These are phyloP conservation scores for Nasturtium officinale DNA, from an alignment of 345 rosid genomes.

Conservation along the genomic window DNA sequence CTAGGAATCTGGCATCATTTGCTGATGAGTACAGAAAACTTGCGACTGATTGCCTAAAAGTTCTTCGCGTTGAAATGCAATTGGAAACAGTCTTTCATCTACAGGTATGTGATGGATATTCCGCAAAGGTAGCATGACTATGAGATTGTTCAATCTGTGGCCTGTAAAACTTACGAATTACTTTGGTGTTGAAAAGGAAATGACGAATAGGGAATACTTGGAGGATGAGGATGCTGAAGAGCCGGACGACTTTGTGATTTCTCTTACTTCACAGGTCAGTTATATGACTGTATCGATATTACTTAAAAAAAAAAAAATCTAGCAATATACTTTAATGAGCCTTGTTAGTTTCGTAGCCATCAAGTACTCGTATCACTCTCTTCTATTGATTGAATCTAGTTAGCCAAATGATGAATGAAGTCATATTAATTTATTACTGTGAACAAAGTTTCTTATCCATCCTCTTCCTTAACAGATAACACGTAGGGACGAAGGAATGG, in stretches of 20 bases:
- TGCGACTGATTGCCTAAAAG: slow-evolving; percentile 94
- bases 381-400: slow-evolving; percentile 25
- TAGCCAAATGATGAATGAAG: slow-evolving; percentile 11
- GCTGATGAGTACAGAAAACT: slow-evolving; percentile 93
- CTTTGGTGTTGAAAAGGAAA: slow-evolving; percentile 64
- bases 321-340: not conserved
- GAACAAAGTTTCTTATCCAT: slow-evolving; percentile 8
- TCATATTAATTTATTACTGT: not conserved
- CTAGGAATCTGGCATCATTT: slow-evolving; percentile 70
- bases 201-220: slow-evolving; percentile 80
- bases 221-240: slow-evolving; percentile 98
- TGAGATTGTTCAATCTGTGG: not conserved
- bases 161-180: slow-evolving; percentile 37
- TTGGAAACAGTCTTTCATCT: slow-evolving; percentile 89
- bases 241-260: slow-evolving; percentile 92
- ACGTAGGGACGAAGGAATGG: slow-evolving; percentile 92
- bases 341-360: slow-evolving; percentile 26
- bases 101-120: slow-evolving; percentile 62
- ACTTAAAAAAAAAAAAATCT: not conserved
- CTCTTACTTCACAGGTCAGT: slow-evolving; percentile 86
- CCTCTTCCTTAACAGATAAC: slow-evolving; percentile 63
- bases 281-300: slow-evolving; percentile 1
- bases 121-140: slow-evolving; percentile 1
- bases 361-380: slow-evolving; percentile 6
- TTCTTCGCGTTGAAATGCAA: slow-evolving; percentile 98